Base-by-base conservation (phyloP, 2,329 filamentous ascomycete species). In the Calonectria pseudoturangicola region DNA sequence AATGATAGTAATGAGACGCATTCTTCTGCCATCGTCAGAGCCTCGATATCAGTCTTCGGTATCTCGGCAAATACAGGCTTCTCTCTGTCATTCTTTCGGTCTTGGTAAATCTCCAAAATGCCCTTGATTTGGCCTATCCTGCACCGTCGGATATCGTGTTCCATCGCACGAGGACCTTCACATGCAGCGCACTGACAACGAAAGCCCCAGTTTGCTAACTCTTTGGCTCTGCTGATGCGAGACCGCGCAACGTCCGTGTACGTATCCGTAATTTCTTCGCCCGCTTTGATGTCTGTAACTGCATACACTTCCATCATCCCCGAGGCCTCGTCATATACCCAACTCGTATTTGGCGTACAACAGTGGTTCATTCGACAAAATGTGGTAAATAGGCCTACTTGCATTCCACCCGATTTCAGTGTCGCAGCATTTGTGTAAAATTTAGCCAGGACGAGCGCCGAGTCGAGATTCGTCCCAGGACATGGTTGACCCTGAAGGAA, bases 401-500 rank as follows among this genome's bases (percentile, higher is more conserved):
- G 71, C 33, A 73, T 15, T 16, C 63, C 43, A n/a, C 58, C 67
- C 18, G 66, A 58, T 21, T 28, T 51, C 36, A 73, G 60, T 27
- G 48, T 73, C 25, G 71, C 71, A 39, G 71, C 71, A 62, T 73
- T 73, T 51, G 71, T 73, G 66, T 73, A 73, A 28, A 70, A 73
- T 41, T 70, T 73, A 30, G 71, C 71, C 30, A 73, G 51, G 5
- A 70, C 66, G 1, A 73, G 43, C 47, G 62, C 71, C 18, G 36
- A 70, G 27, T 73, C 66, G 28, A 70, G 45, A 9, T 70, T 30
- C 18, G 71, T 66, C n/a, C 27, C 62, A 18, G 71, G 66, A 25
- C 71, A 73, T 3, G 2, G 28, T 36, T 66, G 50, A n/a, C 66
- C 71, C 47, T 62, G 8, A 18, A 70, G 58, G 6, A 66, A 65